Base-by-base conservation (phyloP, 352 stramenopile genomes). In the Poterioochromonas sp. region DNA sequence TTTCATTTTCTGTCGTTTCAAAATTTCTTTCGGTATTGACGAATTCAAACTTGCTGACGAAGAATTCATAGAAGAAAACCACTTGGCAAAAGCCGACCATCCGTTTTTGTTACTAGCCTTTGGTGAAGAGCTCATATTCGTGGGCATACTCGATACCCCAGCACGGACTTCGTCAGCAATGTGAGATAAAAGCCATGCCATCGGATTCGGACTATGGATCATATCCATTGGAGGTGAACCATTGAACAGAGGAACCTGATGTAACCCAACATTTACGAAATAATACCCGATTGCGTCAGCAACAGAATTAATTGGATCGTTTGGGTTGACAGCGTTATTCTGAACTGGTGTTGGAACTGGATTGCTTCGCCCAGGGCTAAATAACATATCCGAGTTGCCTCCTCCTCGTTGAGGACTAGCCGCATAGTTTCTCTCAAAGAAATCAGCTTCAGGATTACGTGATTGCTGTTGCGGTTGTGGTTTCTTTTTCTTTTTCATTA, bases 161-260 rank as follows among this genome's bases (percentile, higher is more conserved):
- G 15, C 15, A 26, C 26, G 47, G 47, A 58, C 47, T 58, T 58
- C 47, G 47, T 26, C 47, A 58, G 47, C 47, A 26, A 58, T 15
- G 15, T 58, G 11, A 8, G 15, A 22, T 29, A 54, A 54, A 2
- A 74, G 2, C 37, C 39, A 74, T 8, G 37, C 18, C 41, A 74
- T 51, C 1, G 65, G 39, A 74, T 51, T 37, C 3, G 39, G 8
- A 32, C 3, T 15, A 35, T 58, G 5, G 15, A 74, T 39, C 5
- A 74, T 3, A 11, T 51, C 41, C 32, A 26, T 37, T 3, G 65
- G 65, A 51, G 65, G 65, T 35, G 53, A 51, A 3, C 65, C 65
- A 54, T 51, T 22, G 40, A 74, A 74, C 5, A 74, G 29, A 54
- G 65, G 65, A 1, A 74, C 40, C 53, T 74, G 65, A 35, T 74